Evolutionary conservation across 352 stramenopile genomes (phyloP), one percentile per base, ranked within the genome.

Genomic region (Aphanomyces stellatus): DNA sequence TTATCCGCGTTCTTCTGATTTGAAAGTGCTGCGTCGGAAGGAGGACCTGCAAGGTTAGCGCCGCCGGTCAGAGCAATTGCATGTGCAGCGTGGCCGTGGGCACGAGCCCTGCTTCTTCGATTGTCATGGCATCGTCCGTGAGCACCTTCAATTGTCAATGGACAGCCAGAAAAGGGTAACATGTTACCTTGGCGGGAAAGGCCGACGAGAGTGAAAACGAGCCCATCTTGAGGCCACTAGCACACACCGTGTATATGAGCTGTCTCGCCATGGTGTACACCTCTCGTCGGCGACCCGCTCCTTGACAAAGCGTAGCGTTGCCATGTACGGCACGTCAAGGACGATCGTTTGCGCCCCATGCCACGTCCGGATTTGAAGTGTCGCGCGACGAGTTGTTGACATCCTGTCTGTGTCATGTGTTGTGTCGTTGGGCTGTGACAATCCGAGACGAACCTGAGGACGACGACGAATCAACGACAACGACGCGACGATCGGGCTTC

Each of bases 141-240:
- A 51, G 51, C 22, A n/a, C 25, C 56, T 64, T 48, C 40, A 25
- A 62, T 25, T n/a, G n/a, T n/a, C n/a, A n/a, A 8, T 22, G 48
- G 4, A 62, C 8, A 22, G 5, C 17, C 37, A 17, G 34, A 11
- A 19, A 46, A 28, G 34, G 4, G 3, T 62, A 7, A 7, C 24
- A 40, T 24, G 30, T 62, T 64, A 64, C 56, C n/a, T 34, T 34
- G 19, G 42, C 5, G 11, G 56, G 56, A 37, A 64, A 64, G 25
- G 17, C 28, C 33, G 56, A 53, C 4, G 34, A 15, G 7, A 64
- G 19, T 4, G 51, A 11, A 24, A 64, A 53, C 4, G 42, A 28
- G 4, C 11, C 30, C 13, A 24, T 8, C 5, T 5, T 7, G 19
- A 24, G 42, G 42, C 42, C 8, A 22, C 42, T 51, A 51, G 42